Conservation (phyloP, 805 yeast genomes). For the Suhomyces canberraensis region DNA sequence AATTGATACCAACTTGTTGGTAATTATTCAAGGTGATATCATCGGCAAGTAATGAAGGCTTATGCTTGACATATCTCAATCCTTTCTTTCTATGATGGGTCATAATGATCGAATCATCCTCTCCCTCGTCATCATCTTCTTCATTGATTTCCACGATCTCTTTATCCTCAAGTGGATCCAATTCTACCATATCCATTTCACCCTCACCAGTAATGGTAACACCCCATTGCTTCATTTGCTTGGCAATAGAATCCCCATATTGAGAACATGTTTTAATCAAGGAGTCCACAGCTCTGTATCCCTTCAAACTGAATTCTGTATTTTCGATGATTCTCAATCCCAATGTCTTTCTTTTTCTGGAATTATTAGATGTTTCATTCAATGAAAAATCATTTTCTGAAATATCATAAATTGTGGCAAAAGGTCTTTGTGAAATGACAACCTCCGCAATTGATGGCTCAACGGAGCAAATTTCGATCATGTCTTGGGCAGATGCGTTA, state of each 20-base stretch:
- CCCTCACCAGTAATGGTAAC: slow-evolving; percentile 69
- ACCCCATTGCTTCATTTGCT: slow-evolving; percentile 84
- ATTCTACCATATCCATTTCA: slow-evolving; percentile 62
- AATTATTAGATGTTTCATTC: slow-evolving; percentile 21
- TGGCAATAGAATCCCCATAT: slow-evolving; percentile 67
- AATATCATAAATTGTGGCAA: slow-evolving; percentile 52
- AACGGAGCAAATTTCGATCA: slow-evolving; percentile 76
- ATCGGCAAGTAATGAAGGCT: slow-evolving; percentile 65
- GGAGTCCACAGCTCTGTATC: slow-evolving; percentile 94
- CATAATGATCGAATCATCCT: slow-evolving; percentile 32
- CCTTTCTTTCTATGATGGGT: slow-evolving; percentile 20
- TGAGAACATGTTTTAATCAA: slow-evolving; percentile 78
- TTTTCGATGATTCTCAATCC: slow-evolving; percentile 76
- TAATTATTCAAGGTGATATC: slow-evolving; percentile 75
- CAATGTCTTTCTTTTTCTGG: slow-evolving; percentile 44
- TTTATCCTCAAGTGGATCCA: slow-evolving; percentile 30
- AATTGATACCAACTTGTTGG: slow-evolving; percentile 96
- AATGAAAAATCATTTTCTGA: slow-evolving; percentile 52
- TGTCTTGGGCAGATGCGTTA: slow-evolving; percentile 67
- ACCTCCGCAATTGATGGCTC: slow-evolving; percentile 61
- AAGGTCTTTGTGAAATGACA: slow-evolving; percentile 72
- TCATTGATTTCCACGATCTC: slow-evolving; percentile 14
- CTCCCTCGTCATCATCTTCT: slow-evolving; percentile 24
- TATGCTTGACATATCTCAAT: slow-evolving; percentile 53
- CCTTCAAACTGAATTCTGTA: slow-evolving; percentile 67